Base-by-base conservation (phyloP, 2,329 filamentous ascomycete species). In the Metarhizium humberi region DNA sequence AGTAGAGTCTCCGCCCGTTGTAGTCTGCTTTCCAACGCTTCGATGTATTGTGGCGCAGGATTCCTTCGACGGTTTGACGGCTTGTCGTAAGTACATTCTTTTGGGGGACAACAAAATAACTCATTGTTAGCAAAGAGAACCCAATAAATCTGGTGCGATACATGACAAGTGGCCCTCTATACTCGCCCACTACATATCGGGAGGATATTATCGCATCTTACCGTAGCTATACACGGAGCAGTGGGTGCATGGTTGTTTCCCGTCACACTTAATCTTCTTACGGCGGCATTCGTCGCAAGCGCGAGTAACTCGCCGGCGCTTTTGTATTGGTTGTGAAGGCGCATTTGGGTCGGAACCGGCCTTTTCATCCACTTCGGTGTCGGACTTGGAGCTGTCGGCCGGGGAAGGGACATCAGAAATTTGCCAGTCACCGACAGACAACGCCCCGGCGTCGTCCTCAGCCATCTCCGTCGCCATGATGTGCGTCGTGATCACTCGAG, bases 151-250 rank as follows among this genome's bases (percentile, higher is more conserved):
- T 40, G 38, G 13, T 13, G 14, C 11, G 8, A 34, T 34, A 34
- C 32, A 34, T 34, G 32, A 10, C 32, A 34, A 8, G 32, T 11
- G 10, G 32, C 10, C n/a, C 14, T 13, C n/a, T 6, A 45, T 29
- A 8, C 42, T 45, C n/a, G 25, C 14, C 25, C 10, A 48, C 20
- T 16, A 16, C 8, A 48, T 48, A 6, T 4, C 11, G 4, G 45
- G 45, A 30, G 25, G 11, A 20, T 14, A 20, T 13, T 34, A 40
- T 29, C 16, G 38, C 29, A 42, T 14, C 79, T 67, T 79, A 96
- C 94, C 92, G 77, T 99, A 99, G 69, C 91, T 96, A 72, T 99
- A 99, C 51, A 97, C 91, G 11, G 92, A 95, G 71, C 94, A 99
- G 71, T 97, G 94, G 0, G 92, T 96, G 72, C 89, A 94, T 10